Conservation (phyloP, 2,329 filamentous ascomycete species). For the Arthrobotrys entomopaga region DNA sequence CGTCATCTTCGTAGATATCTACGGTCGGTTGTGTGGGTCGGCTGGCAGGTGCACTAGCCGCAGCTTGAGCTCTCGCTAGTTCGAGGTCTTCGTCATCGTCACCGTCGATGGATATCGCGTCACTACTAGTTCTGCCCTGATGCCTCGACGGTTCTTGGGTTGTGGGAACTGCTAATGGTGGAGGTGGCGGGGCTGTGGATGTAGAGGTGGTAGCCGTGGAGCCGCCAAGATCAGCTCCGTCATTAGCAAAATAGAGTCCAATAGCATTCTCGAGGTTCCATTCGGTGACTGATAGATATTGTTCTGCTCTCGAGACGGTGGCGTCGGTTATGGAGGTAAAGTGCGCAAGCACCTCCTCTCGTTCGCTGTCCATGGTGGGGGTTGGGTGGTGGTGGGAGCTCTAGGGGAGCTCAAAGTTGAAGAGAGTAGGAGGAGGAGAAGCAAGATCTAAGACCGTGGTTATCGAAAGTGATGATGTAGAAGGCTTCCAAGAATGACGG, state of each 20-base stretch:
- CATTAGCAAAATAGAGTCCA: constrained; percentile 88
- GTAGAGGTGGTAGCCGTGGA: constrained; percentile 58
- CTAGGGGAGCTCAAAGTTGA: background rate
- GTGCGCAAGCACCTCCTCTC: constrained; percentile 72
- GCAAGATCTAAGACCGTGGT: background rate
- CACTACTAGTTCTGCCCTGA: constrained; percentile 60
- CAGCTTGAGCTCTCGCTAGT: constrained; percentile 57
- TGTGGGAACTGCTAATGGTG: constrained; percentile 58
- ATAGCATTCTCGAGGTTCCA: constrained; percentile 86
- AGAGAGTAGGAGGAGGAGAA: background rate
- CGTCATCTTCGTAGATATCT: constrained; percentile 81
- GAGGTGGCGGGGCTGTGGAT: constrained; percentile 62
- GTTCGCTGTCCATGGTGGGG: constrained; percentile 67
- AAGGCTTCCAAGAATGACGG: background rate
- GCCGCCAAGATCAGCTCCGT: constrained; percentile 70
- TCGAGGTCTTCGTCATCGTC: constrained; percentile 60
- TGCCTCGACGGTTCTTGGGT: constrained; percentile 23
- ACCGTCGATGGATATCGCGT: constrained; percentile 64
- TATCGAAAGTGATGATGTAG: background rate
- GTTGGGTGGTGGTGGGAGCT: background rate
- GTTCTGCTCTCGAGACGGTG: constrained; percentile 75
- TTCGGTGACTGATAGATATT: constrained; percentile 86
- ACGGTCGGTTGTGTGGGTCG: constrained; percentile 58
- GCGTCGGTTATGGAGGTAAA: constrained; percentile 85
- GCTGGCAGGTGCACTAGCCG: constrained; percentile 62